A percentile compares a stretch with the other conserved stretches of the same genome.
These are phyloP conservation scores for Lepidium didymum DNA, from an alignment of 345 rosid species.

Conservation along the genomic window DNA sequence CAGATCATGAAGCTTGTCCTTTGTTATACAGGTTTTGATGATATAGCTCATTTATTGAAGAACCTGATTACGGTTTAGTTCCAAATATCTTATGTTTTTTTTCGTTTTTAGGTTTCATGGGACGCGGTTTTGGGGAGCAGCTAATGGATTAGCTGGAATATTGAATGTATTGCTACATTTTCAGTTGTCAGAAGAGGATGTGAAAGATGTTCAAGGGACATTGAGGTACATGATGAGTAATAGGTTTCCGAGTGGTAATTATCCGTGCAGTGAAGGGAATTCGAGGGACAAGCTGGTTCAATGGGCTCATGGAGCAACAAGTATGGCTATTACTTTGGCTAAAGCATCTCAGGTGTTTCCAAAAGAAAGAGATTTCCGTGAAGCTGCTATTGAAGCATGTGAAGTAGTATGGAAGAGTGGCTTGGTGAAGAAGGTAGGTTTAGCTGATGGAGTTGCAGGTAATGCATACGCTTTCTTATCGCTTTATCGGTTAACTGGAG, in stretches of 20 bases:
- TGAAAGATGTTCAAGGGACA: conserved; percentile 66
- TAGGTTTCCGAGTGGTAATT: conserved; percentile 80
- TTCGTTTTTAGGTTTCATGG: conserved; percentile 63
- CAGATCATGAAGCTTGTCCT: conserved; percentile 61
- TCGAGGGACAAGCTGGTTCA: conserved; percentile 79
- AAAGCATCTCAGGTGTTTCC: conserved; percentile 84
- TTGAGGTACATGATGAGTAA: conserved; percentile 84
- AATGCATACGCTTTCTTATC: conserved; percentile 84
- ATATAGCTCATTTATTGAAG: not conserved
- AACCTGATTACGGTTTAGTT: no score
- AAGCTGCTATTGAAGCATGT: conserved; percentile 90
- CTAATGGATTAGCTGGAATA: conserved; percentile 88
- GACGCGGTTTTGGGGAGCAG: conserved; percentile 88
- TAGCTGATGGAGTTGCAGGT: conserved; percentile 75
- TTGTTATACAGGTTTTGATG: conserved; percentile 44
- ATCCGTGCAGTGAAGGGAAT: conserved; percentile 88
- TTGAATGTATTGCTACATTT: conserved; percentile 75
- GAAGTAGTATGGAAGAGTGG: conserved; percentile 96
- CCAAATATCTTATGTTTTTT: not conserved
- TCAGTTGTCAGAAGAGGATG: conserved; percentile 46
- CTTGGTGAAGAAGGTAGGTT: conserved; percentile 66
- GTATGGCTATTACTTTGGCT: conserved; percentile 65
- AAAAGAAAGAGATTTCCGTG: conserved; percentile 61
- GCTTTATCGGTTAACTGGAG: conserved; percentile 68
- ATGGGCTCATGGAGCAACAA: conserved; percentile 87